A percentile compares a stretch with the other conserved stretches of the same genome.
phyloP scores from a whole-genome alignment of 352 stramenopile species.

The Discostella stelligera region DNA sequence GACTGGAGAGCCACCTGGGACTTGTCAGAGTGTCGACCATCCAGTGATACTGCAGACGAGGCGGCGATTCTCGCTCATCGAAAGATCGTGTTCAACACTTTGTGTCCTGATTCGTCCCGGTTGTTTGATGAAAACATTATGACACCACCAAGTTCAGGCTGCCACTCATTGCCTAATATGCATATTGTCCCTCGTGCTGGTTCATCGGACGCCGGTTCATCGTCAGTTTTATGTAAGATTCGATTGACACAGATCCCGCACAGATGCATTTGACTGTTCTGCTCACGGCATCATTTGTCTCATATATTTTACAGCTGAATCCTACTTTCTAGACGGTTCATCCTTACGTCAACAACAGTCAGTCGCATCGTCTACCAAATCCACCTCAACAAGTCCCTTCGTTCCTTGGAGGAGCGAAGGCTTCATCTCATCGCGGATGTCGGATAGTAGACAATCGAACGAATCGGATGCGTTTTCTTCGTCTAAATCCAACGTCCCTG shows the following conservation, averaged over 20 bases:
- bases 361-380: slow-evolving; percentile 13
- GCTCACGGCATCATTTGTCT: slow-evolving; percentile 1
- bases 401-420: slow-evolving; percentile 38
- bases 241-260: not conserved
- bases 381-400: slow-evolving; percentile 5
- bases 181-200: not conserved
- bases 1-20: slow-evolving; percentile 36
- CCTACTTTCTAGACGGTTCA: slow-evolving; percentile 2
- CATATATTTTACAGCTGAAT: slow-evolving; percentile 17
- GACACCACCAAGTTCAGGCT: not conserved
- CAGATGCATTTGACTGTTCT: not conserved
- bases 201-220: slow-evolving; percentile 18
- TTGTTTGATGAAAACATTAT: slow-evolving; percentile 12
- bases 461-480: slow-evolving; percentile 5
- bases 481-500: not conserved
- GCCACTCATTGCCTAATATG: slow-evolving; percentile 21
- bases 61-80: slow-evolving; percentile 18
- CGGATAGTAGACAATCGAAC: slow-evolving; percentile 28
- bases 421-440: slow-evolving; percentile 20
- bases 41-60: slow-evolving; percentile 10
- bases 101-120: slow-evolving; percentile 6
- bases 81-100: slow-evolving; percentile 41
- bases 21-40: slow-evolving; percentile 18
- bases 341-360: not conserved
- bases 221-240: slow-evolving; percentile 22